Percentiles rank a stretch among this genome's conserved stretches.
These are phyloP conservation scores for Populus hybrid DNA, from an alignment of 441 rosid species.

Conservation along the genomic window DNA sequence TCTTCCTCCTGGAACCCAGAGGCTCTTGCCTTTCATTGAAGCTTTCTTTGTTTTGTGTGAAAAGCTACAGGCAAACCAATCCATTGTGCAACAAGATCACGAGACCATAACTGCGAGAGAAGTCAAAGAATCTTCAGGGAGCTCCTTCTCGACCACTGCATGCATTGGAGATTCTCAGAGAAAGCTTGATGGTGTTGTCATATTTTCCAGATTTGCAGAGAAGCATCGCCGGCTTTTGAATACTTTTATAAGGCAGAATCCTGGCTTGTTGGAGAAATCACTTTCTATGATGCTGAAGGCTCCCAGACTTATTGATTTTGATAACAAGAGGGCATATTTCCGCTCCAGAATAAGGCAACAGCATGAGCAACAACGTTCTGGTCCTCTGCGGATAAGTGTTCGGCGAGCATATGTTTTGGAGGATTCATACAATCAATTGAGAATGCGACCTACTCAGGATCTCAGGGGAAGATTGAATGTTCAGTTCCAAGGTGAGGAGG, in stretches of 20 bases:
- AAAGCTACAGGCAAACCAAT: slow-evolving; percentile 64
- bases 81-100: slow-evolving; percentile 62
- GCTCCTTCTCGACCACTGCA: slow-evolving; percentile 38
- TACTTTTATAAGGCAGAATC: slow-evolving; percentile 90
- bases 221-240: slow-evolving; percentile 90
- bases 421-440: slow-evolving; percentile 95
- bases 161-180: slow-evolving; percentile 56
- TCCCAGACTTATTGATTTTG: slow-evolving; percentile 91
- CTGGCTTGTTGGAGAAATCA: slow-evolving; percentile 82
- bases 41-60: slow-evolving; percentile 97
- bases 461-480: slow-evolving; percentile 92
- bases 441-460: slow-evolving; percentile 91
- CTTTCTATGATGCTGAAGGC: slow-evolving; percentile 93
- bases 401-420: slow-evolving; percentile 94
- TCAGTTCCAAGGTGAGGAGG: slow-evolving; percentile 99
- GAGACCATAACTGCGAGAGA: slow-evolving; percentile 70
- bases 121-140: slow-evolving; percentile 71
- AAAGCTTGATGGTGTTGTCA: slow-evolving; percentile 66
- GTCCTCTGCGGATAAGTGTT: slow-evolving; percentile 85
- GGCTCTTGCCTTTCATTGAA: slow-evolving; percentile 88
- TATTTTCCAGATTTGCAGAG: slow-evolving; percentile 88
- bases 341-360: slow-evolving; percentile 91
- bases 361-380: slow-evolving; percentile 85
- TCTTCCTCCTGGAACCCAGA: slow-evolving; percentile 91
- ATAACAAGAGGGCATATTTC: slow-evolving; percentile 91